Percentiles rank a stretch among this genome's conserved stretches.
phyloP scores from a whole-genome alignment of 169 alveolate species.

The Plasmodium coatneyi region DNA sequence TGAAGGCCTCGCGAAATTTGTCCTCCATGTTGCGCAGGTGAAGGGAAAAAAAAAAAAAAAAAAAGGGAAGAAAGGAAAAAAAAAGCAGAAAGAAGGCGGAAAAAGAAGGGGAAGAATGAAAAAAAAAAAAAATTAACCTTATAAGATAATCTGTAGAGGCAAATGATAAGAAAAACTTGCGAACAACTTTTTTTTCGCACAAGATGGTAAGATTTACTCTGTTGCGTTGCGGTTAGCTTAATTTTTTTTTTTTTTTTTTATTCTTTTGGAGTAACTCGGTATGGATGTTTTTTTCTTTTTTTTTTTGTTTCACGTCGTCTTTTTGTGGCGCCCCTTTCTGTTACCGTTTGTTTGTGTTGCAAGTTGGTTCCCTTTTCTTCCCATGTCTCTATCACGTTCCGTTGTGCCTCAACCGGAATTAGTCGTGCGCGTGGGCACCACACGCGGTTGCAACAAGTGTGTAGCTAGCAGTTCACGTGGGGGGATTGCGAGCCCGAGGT shows the following conservation, averaged over 20 bases:
- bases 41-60: slow-evolving; percentile 14
- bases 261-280: neutral
- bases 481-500: neutral
- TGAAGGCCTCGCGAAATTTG: slow-evolving; percentile 67
- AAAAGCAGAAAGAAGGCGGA: neutral
- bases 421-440: neutral
- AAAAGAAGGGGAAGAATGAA: neutral
- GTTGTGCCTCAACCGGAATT: neutral
- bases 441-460: neutral
- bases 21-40: slow-evolving; percentile 40
- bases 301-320: neutral
- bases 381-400: neutral
- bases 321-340: neutral
- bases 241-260: too few relatives aligned
- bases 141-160: neutral
- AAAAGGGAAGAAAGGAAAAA: neutral
- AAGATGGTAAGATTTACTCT: neutral
- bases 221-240: neutral
- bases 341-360: neutral
- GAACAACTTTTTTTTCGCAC: neutral
- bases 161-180: neutral
- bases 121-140: neutral
- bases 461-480: neutral
- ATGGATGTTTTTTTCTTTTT: neutral
- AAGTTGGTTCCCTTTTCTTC: neutral